Base-by-base conservation (phyloP, 306 rosid genomes). In the Casuarina cunninghamiana region DNA sequence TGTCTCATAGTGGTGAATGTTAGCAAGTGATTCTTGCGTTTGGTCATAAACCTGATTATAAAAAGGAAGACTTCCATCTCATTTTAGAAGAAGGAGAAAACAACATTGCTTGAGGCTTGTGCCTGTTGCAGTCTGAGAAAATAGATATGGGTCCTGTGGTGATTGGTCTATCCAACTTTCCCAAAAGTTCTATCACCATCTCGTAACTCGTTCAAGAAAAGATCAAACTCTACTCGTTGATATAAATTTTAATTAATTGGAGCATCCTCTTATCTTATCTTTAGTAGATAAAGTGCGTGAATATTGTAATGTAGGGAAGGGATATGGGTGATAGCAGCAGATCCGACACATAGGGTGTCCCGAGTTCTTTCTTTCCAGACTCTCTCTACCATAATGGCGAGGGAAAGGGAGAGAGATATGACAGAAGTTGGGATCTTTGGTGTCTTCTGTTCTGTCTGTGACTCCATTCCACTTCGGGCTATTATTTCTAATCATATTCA, bases 291-390 rank as follows among this genome's bases (percentile, higher is more conserved):
- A 78, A 77, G 70, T 57, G 72, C 61, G 80, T 57, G 66, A 77
- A 81, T 49, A 55, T 53, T 82, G 86, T 80, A 86, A 88, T 86
- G 51, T 76, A 70, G 67, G 50, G 32, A 80, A 78, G 79, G 76
- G 68, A 72, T 49, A 74, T 70, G 83, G 78, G 81, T 63, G 21
- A 75, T 74, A 75, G 80, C 88, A 79, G 74, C 86, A 86, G 91
- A 90, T 90, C 87, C 91, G 79, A 85, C 86, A 87, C 78, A 76
- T 2, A 54, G 86, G 83, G 85, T 82, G 87, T 86, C 88, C 88
- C 85, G 32, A 80, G 90, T 91, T 86, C 87, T 82, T 83, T 26
- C 32, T 26, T 26, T 26, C 78, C 79, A 71, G 81, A 74, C 39
- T 75, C 86, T 69, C 71, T 26, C 76, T 70, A 41, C 26, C 78